phyloP scores from a whole-genome alignment of 2,329 filamentous ascomycete genomes.

The Zasmidium angulare region DNA sequence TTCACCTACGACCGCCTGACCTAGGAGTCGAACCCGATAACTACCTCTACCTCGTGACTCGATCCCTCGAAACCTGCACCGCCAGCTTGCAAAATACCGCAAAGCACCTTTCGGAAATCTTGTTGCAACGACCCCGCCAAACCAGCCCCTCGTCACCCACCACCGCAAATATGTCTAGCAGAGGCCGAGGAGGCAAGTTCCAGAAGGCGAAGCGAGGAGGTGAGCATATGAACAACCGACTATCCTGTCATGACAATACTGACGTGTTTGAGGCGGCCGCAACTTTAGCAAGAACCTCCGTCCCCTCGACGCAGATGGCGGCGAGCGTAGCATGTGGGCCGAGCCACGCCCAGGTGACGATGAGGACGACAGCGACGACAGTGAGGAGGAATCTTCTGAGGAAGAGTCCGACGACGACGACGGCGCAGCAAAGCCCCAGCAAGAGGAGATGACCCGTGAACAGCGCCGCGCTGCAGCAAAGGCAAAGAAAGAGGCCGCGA shows the following conservation, averaged over 20 bases:
- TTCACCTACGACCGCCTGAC: background rate
- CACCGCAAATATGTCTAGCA: constrained; percentile 51
- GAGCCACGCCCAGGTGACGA: too few relatives aligned
- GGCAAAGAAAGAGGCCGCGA: constrained; percentile 85
- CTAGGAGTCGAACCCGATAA: background rate
- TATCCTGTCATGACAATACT: constrained; percentile 16
- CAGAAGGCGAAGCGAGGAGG: constrained; percentile 91
- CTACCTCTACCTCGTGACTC: constrained; percentile 1
- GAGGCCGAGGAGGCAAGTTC: constrained; percentile 90
- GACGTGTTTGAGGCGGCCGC: constrained; percentile 69
- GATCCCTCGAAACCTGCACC: background rate
- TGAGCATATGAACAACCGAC: constrained; percentile 46
- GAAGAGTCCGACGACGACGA: constrained; percentile 44
- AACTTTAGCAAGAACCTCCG: constrained; percentile 90
- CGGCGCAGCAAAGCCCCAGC: constrained; percentile 38
- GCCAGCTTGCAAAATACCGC: background rate
- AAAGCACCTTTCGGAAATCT: constrained; percentile 6
- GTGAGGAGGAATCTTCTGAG: constrained; percentile 49
- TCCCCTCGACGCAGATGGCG: constrained; percentile 85
- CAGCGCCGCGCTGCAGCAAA: constrained; percentile 85
- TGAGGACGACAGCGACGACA: constrained; percentile 52
- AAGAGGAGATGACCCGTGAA: constrained; percentile 71
- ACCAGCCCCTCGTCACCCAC: constrained; percentile 12
- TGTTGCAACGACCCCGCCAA: background rate
- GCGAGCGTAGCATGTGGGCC: constrained; percentile 85